Percentiles rank a stretch among this genome's conserved stretches.
Conservation (phyloP, 305 asterid species). For the Rubia peregrina region DNA sequence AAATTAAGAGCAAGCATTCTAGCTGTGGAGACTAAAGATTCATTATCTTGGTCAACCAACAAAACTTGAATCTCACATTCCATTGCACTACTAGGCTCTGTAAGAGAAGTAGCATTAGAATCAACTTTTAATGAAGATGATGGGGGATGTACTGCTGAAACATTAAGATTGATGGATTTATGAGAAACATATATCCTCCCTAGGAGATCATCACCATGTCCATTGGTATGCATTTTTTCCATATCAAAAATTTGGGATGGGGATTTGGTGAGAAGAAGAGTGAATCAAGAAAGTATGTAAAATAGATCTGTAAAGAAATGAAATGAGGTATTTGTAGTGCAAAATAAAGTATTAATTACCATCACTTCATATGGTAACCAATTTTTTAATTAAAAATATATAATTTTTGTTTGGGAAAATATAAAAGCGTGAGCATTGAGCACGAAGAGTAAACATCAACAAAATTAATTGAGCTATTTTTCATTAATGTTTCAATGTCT, state of each 20-base stretch:
- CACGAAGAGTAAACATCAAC: neutral
- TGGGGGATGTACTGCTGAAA: neutral
- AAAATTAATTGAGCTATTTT: too few relatives aligned
- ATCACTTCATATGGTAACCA: neutral
- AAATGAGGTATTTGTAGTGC: neutral
- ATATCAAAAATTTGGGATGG: too few relatives aligned
- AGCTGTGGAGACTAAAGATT: neutral
- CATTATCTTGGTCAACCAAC: neutral
- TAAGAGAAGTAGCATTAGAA: neutral
- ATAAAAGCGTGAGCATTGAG: neutral
- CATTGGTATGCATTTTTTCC: neutral
- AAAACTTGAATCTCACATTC: neutral
- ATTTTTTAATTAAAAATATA: too few relatives aligned
- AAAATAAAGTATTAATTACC: too few relatives aligned
- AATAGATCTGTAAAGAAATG: too few relatives aligned
- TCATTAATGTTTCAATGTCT: neutral
- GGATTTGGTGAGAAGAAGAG: neutral
- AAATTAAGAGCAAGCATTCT: neutral
- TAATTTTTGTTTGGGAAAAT: neutral
- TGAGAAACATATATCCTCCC: neutral
- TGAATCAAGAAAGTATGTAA: neutral
- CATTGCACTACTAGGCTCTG: neutral
- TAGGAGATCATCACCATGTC: neutral
- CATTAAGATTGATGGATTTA: neutral
- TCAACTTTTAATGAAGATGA: too few relatives aligned